Evolutionary conservation across 2,329 filamentous ascomycete species (phyloP), one percentile per base, ranked within the genome.

Genomic region (Orbilia javanica): DNA sequence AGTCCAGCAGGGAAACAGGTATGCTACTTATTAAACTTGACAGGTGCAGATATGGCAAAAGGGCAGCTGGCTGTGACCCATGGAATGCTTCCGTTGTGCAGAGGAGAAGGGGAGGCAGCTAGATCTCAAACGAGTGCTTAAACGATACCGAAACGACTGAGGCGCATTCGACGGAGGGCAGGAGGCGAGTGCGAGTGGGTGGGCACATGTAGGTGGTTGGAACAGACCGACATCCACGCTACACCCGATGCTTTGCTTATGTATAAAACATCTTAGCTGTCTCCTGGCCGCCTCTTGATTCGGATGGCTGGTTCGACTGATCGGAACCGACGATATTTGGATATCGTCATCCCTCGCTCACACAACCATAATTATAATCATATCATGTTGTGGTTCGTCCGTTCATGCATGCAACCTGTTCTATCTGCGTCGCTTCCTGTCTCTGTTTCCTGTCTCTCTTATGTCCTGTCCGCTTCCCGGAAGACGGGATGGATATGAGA

Each of bases 91-190:
- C 72, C 72, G 72, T 57, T 69, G 57, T 39, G 57, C 65, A 70
- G 68, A 76, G 72, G 72, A 62, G 57, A 70, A 76, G 57, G 70
- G 48, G 42, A 50, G 55, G 22, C 55, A 60, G 53, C 46, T 63
- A 52, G 64, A 69, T 75, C 64, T 69, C 65, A 76, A 76, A 76
- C 72, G 72, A 76, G 57, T 76, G 72, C 72, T 76, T 76, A 69
- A 69, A 69, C 72, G 72, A 50, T 69, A 65, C 72, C 72, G 72
- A 76, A 76, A 76, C 72, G 34, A 70, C 34, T 52, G 72, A 76
- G 72, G 57, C 65, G 65, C 72, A 76, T 42, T 64, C 48, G 65
- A 76, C 65, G 13, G 65, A 76, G 27, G 55, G 72, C 50, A 65
- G 63, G 70, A 65, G 72, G 65, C 44, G 64, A 67, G 53, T 52